phyloP scores from a whole-genome alignment of 345 rosid genomes.

The Brassica carinata region DNA sequence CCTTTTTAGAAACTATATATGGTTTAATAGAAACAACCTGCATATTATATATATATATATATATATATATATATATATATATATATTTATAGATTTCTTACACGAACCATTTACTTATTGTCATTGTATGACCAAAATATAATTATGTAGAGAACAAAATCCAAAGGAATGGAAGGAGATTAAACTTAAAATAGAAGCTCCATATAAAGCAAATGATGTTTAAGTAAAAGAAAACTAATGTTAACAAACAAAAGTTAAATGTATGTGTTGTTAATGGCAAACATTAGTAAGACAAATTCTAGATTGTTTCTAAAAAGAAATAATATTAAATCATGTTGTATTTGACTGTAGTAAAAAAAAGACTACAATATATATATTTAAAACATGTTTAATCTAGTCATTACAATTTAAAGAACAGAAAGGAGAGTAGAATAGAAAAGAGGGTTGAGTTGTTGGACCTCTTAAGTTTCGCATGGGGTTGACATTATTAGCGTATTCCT shows the following conservation, averaged over 20 bases:
- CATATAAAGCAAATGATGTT: conserved; percentile 24
- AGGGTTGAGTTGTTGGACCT: conserved; percentile 42
- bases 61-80: not conserved
- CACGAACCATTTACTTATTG: conserved; percentile 1
- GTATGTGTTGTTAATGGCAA: conserved; percentile 42
- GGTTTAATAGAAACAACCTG: not conserved
- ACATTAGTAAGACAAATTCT: conserved; percentile 42
- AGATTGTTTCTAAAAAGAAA: conserved; percentile 25
- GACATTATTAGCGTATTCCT: conserved; percentile 35
- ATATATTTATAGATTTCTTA: not conserved
- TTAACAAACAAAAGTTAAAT: conserved; percentile 15
- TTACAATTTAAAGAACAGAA: not conserved
- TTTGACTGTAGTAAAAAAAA: conserved; percentile 37
- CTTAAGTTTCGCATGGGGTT: conserved; percentile 39
- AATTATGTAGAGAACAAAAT: conserved; percentile 14
- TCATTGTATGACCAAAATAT: conserved; percentile 10
- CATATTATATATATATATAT: not conserved
- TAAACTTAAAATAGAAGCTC: conserved; percentile 13
- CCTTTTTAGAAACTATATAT: not conserved
- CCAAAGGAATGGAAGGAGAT: not conserved
- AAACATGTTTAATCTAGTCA: not conserved
- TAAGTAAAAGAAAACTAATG: not conserved
- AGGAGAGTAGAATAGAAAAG: conserved; percentile 8
- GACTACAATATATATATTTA: conserved; percentile 1
- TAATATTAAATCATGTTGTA: conserved; percentile 18